These are phyloP conservation scores for Pascua guehoae DNA, from an alignment of 1,284 basidiomycete species.

Conservation along the genomic window DNA sequence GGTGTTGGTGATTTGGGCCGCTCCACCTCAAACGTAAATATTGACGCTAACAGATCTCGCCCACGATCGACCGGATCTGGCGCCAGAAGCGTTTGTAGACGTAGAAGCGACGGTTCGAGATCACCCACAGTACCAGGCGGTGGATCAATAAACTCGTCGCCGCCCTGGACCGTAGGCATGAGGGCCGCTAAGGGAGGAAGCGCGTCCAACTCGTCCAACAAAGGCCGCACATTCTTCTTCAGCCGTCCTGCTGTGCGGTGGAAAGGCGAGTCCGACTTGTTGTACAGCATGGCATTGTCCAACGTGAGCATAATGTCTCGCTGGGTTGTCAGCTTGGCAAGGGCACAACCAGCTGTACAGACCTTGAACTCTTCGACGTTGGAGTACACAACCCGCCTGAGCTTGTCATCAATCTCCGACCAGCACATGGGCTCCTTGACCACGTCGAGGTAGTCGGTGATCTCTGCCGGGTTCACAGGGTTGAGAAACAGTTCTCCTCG, in stretches of 20 bases:
- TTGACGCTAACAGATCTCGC: constrained; percentile 59
- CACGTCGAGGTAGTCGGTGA: constrained; percentile 89
- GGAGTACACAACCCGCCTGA: constrained; percentile 75
- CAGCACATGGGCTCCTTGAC: constrained; percentile 88
- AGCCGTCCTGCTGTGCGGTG: constrained; percentile 71
- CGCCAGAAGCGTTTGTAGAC: constrained; percentile 24
- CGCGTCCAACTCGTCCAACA: constrained; percentile 61
- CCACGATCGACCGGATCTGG: constrained; percentile 36
- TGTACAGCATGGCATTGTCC: constrained; percentile 83
- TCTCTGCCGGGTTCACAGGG: constrained; percentile 72
- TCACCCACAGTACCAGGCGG: constrained; percentile 54
- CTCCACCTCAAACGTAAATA: constrained; percentile 66
- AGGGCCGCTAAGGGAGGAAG: constrained; percentile 19
- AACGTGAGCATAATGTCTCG: constrained; percentile 77
- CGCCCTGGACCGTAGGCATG: neutral
- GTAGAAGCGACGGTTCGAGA: constrained; percentile 63
- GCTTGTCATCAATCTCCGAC: constrained; percentile 70
- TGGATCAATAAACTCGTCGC: neutral
- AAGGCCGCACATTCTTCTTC: constrained; percentile 57
- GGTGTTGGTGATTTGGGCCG: constrained; percentile 59
- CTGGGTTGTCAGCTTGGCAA: constrained; percentile 49
- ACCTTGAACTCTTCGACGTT: constrained; percentile 73
- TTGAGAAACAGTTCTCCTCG: constrained; percentile 69
- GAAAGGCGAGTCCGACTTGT: constrained; percentile 68
- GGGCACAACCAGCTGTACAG: constrained; percentile 19